These are phyloP conservation scores for Pyrenopolyporus hunteri DNA, from an alignment of 495 filamentous ascomycete genomes.

Conservation along the genomic window DNA sequence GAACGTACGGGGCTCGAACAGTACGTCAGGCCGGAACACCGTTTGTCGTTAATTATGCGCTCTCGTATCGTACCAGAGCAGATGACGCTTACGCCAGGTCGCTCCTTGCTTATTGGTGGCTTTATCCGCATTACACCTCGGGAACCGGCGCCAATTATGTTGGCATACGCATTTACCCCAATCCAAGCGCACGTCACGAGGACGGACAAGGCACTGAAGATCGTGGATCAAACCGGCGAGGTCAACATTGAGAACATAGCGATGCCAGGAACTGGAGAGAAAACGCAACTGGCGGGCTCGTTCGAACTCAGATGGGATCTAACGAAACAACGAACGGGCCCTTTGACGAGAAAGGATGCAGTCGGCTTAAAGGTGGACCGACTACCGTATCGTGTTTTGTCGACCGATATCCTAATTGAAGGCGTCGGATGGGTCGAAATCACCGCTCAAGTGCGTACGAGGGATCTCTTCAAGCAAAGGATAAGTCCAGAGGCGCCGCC, in stretches of 20 bases:
- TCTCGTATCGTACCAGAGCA: slow-evolving; percentile 70
- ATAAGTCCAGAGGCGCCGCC: slow-evolving; percentile 11
- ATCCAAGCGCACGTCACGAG: slow-evolving; percentile 74
- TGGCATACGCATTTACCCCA: slow-evolving; percentile 81
- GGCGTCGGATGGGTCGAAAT: slow-evolving; percentile 94
- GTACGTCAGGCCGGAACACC: slow-evolving; percentile 68
- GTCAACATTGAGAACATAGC: slow-evolving; percentile 66
- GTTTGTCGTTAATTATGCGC: slow-evolving; percentile 75
- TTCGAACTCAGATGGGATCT: slow-evolving; percentile 81
- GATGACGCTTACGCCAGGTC: slow-evolving; percentile 71
- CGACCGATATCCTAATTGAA: slow-evolving; percentile 85
- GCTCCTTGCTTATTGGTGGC: slow-evolving; percentile 85
- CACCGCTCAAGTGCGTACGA: slow-evolving; percentile 75
- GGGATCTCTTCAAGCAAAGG: slow-evolving; percentile 38
- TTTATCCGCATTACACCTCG: slow-evolving; percentile 86
- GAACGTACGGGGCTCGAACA: slow-evolving; percentile 71
- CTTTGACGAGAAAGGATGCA: slow-evolving; percentile 58
- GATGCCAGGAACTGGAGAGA: slow-evolving; percentile 58
- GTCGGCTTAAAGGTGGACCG: slow-evolving; percentile 59
- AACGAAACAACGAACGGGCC: slow-evolving; percentile 71
- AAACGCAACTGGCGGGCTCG: slow-evolving; percentile 70
- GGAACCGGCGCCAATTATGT: slow-evolving; percentile 63
- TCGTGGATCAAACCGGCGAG: slow-evolving; percentile 62
- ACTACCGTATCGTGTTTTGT: slow-evolving; percentile 79
- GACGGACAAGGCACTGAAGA: slow-evolving; percentile 75